Evolutionary conservation across 1,284 basidiomycete genomes (phyloP), one percentile per base, ranked within the genome.

Genomic region (Neolentinus lepideus): DNA sequence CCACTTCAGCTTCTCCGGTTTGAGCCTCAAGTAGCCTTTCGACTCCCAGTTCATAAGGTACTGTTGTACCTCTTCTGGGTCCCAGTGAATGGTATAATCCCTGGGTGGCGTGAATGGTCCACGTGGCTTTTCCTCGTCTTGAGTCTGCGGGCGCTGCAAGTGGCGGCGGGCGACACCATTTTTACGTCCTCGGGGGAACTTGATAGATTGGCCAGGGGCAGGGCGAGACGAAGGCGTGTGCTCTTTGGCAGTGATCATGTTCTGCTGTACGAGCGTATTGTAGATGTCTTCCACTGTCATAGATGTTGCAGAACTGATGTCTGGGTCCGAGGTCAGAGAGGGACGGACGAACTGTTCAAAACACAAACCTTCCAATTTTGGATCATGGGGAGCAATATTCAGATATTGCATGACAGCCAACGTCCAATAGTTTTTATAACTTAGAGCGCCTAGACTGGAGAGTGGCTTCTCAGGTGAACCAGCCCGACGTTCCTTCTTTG

Each of bases 351-450:
- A 54, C 59, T 59, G 54, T 56, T 59, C 52, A 45, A 31, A n/a
- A 45, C 43, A 66, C 79, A 64, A 60, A 92, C 93, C 90, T 78
- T 94, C 87, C 53, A 97, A 72, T 27, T 78, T 78, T 24, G 85
- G 79, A 52, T 78, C 74, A 35, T 74, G 74, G n/a, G 84, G 76
- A 6, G 84, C 81, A 11, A 75, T 78, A 52, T 75, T 75, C 54
- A 97, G 78, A 69, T 86, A 94, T 55, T 88, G 80, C 81, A 94
- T 94, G 54, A 99, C 71, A n/a, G 93, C 79, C 52, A 96, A 74
- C 11, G 87, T 93, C 97, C 97, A 99, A 68, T 99, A 99, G 62
- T 89, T 94, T 70, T 82, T 88, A 73, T 99, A 99, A 29, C 94
- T 90, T 53, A 98, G 76, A 11, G 91, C 87, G 29, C 95, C 95